Evolutionary conservation across 2,329 filamentous ascomycete species (phyloP).

Genomic region (Triangularia verruculosa): DNA sequence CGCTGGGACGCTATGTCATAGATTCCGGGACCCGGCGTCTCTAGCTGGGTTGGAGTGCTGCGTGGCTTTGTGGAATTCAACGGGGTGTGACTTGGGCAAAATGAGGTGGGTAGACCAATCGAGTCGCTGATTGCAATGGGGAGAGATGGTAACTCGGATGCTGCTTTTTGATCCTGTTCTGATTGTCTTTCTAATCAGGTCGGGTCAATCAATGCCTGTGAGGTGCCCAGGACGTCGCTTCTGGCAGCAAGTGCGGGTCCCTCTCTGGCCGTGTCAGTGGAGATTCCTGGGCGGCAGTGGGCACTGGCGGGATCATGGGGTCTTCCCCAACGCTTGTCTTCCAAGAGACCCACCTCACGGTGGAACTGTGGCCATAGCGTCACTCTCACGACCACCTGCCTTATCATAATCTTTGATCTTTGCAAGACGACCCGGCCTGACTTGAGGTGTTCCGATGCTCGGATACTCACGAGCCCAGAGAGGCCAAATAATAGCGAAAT

Average conservation of each 20-base stretch:
- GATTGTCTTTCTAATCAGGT: background rate
- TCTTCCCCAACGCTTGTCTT: background rate
- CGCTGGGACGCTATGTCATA: slow-evolving; percentile 18
- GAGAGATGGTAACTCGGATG: background rate
- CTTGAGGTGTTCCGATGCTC: background rate
- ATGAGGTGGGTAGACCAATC: background rate
- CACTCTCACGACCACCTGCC: background rate
- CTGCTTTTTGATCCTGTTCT: background rate
- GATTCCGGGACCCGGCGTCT: slow-evolving; percentile 15
- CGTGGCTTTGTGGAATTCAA: background rate
- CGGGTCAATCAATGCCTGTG: background rate
- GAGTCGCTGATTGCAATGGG: background rate
- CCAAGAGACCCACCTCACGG: background rate
- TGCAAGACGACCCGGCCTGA: too few relatives aligned
- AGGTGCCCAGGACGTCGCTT: background rate
- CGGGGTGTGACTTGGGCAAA: background rate
- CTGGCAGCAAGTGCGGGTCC: background rate
- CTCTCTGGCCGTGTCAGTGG: slow-evolving; percentile 2
- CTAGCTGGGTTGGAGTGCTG: background rate
- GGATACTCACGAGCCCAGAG: background rate
- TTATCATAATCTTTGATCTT: background rate
- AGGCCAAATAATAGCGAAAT: too few relatives aligned
- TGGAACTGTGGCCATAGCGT: background rate
- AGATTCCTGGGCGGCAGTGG: background rate
- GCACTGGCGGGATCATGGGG: background rate